Base-by-base conservation (phyloP, 163 green algal species). In the Scenedesmus sp. region DNA sequence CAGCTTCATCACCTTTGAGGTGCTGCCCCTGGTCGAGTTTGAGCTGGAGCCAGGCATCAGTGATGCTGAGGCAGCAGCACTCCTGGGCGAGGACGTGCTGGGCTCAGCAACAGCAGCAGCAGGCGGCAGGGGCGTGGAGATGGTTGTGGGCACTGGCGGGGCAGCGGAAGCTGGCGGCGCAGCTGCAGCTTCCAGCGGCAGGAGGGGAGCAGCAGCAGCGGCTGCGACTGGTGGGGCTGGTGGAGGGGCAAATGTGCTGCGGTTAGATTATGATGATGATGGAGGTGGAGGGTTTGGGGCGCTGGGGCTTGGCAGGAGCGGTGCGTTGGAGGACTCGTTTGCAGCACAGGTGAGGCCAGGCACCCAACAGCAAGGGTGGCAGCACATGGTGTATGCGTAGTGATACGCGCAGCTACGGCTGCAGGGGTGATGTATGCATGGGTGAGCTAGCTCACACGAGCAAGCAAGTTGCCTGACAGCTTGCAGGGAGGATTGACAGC, bases 21-120 rank as follows among this genome's bases (percentile, higher is more conserved):
- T 95, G 89, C 93, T 98, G 82, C 97, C 97, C 0, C 68, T 98
- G 59, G 95, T 98, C 15, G 95, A 98, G 95, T 98, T 98, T 91
- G 92, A 97, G 83, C 91, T 98, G 35, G 95, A 96, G 80, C 33
- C 73, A 4, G 95, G 93, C 85, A 96, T 98, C 85, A 94, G 61
- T 46, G 93, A 95, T 43, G 90, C 85, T n/a, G 93, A 95, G 84
- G 90, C 88, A 72, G 15, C 42, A 20, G 85, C 70, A 35, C 85
- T 90, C 13, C 72, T 90, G 46, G 85, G 85, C 3, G 70, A 90
- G 85, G 85, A 90, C 24, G 65, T 53, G 46, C 16, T 73, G 49
- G 65, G 13, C 37, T 72, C 85, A 40, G n/a, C 83, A 68, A 49
- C 85, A 83, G 85, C 85, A 53, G 79, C 42, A 40, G 65, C 65